Base-by-base conservation (phyloP, 495 filamentous ascomycete species). In the Aspergillus avenaceus region DNA sequence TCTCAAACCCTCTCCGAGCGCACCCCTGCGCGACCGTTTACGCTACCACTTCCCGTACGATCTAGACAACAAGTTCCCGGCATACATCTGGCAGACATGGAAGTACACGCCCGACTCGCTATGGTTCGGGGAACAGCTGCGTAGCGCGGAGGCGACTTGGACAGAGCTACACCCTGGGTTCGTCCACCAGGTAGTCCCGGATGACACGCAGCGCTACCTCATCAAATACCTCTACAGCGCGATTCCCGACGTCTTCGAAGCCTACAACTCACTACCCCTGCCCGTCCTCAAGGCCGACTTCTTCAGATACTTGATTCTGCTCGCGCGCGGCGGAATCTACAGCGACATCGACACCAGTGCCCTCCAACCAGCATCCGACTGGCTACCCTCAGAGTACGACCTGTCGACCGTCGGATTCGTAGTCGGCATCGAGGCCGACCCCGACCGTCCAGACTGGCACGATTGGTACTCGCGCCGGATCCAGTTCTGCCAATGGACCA, bases 61-160 rank as follows among this genome's bases (percentile, higher is more conserved):
- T 56, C 78, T 91, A 40, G 83, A 89, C 54, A 65, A 74, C 49
- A 91, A 89, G 65, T 98, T 98, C 67, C 93, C 93, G 0, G 91
- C 90, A 23, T 98, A 95, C 69, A 95, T 98, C 52, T 98, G 93
- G 93, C 93, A 98, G 74, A 98, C 93, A 31, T 98, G 93, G 93
- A 96, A 95, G 69, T 88, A 85, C 64, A 86, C 84, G 1, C 93
- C 95, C 1, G 79, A 84, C 1, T 86, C 86, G n/a, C 75, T 81
- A 45, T 81, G 88, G 51, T 98, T 98, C 61, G 67, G 64, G 4
- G 82, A 87, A 52, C 70, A 73, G 5, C 88, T 95, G 41, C 84
- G 95, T 41, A 79, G 82, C 23, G 74, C 86, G 47, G 93, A 98
- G 71, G 90, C 91, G 32, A 89, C 86, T 51, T 98, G 93, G 93